Evolutionary conservation across 2,329 filamentous ascomycete genomes (phyloP), one percentile per base, ranked within the genome.

Genomic region (Trichoderma lentiforme): DNA sequence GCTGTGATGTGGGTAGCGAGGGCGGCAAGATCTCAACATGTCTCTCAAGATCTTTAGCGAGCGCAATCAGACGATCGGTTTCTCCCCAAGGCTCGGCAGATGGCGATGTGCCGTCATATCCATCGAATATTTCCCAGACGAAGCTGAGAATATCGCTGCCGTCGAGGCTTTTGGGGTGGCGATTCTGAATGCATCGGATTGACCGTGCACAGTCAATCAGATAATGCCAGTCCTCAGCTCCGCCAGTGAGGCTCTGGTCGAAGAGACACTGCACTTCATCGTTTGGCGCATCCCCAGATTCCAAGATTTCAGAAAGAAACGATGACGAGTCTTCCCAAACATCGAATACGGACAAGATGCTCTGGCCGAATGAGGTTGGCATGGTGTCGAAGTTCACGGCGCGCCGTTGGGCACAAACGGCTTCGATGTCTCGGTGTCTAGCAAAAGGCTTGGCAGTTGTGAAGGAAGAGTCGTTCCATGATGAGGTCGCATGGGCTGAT

Each of bases 51-150:
- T 73, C 73, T 73, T 77, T 78, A 12, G 78, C 80, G 51, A 74
- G 73, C 28, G 75, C 73, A 65, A 83, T 82, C 24, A 82, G 74
- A 30, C 79, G 76, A 70, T 83, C 82, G 4, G 82, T 83, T 61
- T 78, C 74, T 32, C 73, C 76, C 82, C 82, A 83, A 5, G 78
- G 75, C 21, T 73, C 67, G 7, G 72, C 43, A 51, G 69, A 15
- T 43, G 71, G 39, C 28, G 73, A 51, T 62, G 43, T 15, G 30
- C 69, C 57, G 24, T 65, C 21, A 14, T 69, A 32, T 18, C 73
- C 73, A 6, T 74, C 66, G 28, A 78, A 65, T 30, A 78, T 76
- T 12, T 74, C 69, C 73, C 76, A 78, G 34, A 82, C 71, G 71
- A 79, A 81, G 21, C 77, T 74, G 28, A 82, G 76, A 6, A 82